Percentiles rank a stretch among this genome's conserved stretches.
Conservation (phyloP, 2,329 filamentous ascomycete genomes). For the Aspergillus fischeri region DNA sequence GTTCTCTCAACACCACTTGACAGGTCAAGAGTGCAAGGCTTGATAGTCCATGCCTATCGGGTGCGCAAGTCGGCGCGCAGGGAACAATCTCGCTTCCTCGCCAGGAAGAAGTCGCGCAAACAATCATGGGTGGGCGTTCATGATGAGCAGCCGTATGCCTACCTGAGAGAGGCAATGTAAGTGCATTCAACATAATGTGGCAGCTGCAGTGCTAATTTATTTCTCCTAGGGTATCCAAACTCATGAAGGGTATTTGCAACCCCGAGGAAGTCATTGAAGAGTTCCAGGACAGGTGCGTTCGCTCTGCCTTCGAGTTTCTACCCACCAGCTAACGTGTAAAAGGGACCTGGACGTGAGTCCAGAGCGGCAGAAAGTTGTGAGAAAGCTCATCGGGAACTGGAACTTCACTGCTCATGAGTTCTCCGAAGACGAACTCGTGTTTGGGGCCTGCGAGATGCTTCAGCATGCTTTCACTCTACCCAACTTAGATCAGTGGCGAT, state of each 20-base stretch:
- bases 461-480: slow-evolving; percentile 80
- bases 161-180: slow-evolving; percentile 81
- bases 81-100: slow-evolving; percentile 68
- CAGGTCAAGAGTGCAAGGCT: slow-evolving; percentile 65
- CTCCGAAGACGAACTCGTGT: slow-evolving; percentile 82
- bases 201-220: neutral
- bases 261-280: slow-evolving; percentile 59
- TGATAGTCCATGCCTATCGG: slow-evolving; percentile 80
- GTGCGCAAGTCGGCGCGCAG: slow-evolving; percentile 70
- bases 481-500: slow-evolving; percentile 74
- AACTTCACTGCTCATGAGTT: slow-evolving; percentile 86
- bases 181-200: slow-evolving; percentile 9
- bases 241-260: slow-evolving; percentile 87
- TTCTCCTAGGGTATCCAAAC: slow-evolving; percentile 61
- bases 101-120: slow-evolving; percentile 71
- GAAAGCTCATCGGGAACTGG: slow-evolving; percentile 71
- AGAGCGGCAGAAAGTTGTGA: slow-evolving; percentile 63
- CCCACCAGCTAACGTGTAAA: slow-evolving; percentile 9
- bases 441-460: slow-evolving; percentile 82
- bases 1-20: slow-evolving; percentile 78
- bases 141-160: slow-evolving; percentile 81
- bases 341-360: slow-evolving; percentile 64
- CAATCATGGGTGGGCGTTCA: slow-evolving; percentile 88
- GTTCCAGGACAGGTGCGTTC: slow-evolving; percentile 55
- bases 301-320: neutral